Evolutionary conservation across 768 basidiomycete species (phyloP).

Genomic region (Termitomyces sp.): DNA sequence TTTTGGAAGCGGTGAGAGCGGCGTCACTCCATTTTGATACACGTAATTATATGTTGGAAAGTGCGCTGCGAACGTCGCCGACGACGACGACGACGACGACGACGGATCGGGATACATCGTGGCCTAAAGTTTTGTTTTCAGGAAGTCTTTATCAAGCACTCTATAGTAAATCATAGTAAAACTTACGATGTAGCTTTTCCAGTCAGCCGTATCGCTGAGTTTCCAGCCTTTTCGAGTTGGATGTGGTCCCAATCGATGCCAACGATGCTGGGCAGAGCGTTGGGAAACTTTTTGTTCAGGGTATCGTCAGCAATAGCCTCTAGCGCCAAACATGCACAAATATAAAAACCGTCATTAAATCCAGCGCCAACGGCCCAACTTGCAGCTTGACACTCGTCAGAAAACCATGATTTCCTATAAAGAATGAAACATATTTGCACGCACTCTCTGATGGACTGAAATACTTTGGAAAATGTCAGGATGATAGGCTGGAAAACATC

Average conservation of each 20-base stretch:
- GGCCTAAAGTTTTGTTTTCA: background rate
- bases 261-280: slow-evolving; percentile 2
- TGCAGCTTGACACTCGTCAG: background rate
- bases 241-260: slow-evolving; percentile 6
- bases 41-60: slow-evolving; percentile 13
- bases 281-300: slow-evolving; percentile 7
- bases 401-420: background rate
- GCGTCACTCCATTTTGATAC: slow-evolving; percentile 16
- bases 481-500: background rate
- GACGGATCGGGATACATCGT: slow-evolving; percentile 13
- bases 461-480: background rate
- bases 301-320: slow-evolving; percentile 5
- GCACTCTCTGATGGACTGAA: background rate
- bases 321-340: slow-evolving; percentile 6
- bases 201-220: background rate
- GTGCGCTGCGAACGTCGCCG: slow-evolving; percentile 4
- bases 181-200: background rate
- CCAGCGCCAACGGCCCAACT: too few relatives aligned
- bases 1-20: slow-evolving; percentile 61
- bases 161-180: background rate
- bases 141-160: background rate
- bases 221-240: background rate
- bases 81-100: slow-evolving; percentile 11
- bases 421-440: background rate
- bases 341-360: background rate